Conservation (phyloP, 1,284 basidiomycete genomes). For the Sutorius eximius region DNA sequence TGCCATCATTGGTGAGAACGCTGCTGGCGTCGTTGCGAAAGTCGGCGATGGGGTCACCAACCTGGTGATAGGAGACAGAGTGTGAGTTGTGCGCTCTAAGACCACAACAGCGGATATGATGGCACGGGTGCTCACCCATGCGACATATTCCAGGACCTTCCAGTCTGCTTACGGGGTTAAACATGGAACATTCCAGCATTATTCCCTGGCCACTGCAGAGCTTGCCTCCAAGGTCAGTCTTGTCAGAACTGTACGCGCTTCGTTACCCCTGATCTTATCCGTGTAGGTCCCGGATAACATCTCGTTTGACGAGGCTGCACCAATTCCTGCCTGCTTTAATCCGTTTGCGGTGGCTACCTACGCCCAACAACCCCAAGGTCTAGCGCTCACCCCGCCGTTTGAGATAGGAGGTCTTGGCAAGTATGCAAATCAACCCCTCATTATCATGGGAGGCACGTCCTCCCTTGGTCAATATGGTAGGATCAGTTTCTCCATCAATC, state of each 20-base stretch:
- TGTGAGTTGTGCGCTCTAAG: slow-evolving; percentile 7
- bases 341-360: slow-evolving; percentile 35
- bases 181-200: slow-evolving; percentile 44
- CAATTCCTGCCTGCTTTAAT: slow-evolving; percentile 27
- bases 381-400: slow-evolving; percentile 23
- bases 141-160: slow-evolving; percentile 11
- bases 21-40: slow-evolving; percentile 14
- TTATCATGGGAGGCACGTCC: slow-evolving; percentile 41
- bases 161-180: slow-evolving; percentile 1
- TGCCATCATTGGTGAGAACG: slow-evolving; percentile 17
- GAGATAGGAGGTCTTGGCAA: slow-evolving; percentile 27
- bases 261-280: not conserved
- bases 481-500: slow-evolving; percentile 8
- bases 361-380: slow-evolving; percentile 12
- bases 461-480: slow-evolving; percentile 40
- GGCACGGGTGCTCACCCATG: not conserved
- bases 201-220: slow-evolving; percentile 37
- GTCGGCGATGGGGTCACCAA: slow-evolving; percentile 16
- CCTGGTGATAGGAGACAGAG: slow-evolving; percentile 15
- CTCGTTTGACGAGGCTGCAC: slow-evolving; percentile 44
- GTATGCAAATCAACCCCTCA: slow-evolving; percentile 36
- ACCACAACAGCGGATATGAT: not conserved
- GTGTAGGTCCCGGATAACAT: slow-evolving; percentile 41
- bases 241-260: not conserved
- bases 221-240: slow-evolving; percentile 40